These are phyloP conservation scores for Sporothrix sp. DNA, from an alignment of 2,329 filamentous ascomycete genomes.

Conservation along the genomic window DNA sequence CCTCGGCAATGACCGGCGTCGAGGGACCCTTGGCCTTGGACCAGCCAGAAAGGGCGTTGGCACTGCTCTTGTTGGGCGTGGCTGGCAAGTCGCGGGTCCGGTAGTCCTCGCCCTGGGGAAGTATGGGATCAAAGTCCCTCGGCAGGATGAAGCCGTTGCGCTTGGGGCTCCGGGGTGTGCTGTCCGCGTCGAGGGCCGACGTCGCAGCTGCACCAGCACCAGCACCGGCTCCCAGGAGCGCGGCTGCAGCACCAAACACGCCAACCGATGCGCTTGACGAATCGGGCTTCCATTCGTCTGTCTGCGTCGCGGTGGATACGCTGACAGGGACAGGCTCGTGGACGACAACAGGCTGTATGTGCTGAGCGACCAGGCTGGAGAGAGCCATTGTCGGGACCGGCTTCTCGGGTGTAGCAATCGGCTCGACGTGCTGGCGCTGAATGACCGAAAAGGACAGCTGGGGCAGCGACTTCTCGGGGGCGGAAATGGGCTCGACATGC, in stretches of 20 bases:
- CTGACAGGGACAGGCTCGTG: constrained; percentile 2
- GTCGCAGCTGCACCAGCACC: constrained; percentile 25
- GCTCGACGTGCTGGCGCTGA: constrained; percentile 25
- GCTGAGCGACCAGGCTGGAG: constrained; percentile 11
- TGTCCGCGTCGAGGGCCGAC: constrained; percentile 26
- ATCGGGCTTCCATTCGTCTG: constrained; percentile 16
- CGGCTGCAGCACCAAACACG: constrained; percentile 25
- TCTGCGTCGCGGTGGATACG: constrained; percentile 12
- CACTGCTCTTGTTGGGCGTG: constrained; percentile 32
- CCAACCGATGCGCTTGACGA: constrained; percentile 32
- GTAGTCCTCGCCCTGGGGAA: not conserved
- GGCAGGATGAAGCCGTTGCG: constrained; percentile 49
- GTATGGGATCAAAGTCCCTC: constrained; percentile 28
- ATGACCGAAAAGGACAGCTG: constrained; percentile 31
- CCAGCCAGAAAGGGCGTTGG: constrained; percentile 36
- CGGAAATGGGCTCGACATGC: constrained; percentile 21
- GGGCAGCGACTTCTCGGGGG: constrained; percentile 9
- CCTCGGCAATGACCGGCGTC: constrained; percentile 50
- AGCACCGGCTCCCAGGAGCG: constrained; percentile 21
- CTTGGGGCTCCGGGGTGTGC: constrained; percentile 35
- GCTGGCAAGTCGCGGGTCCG: constrained; percentile 22
- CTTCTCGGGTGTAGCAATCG: constrained; percentile 17
- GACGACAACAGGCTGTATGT: constrained; percentile 8
- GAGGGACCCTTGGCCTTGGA: constrained; percentile 31
- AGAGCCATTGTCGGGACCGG: constrained; percentile 14